These are phyloP conservation scores for Mangifera indica DNA, from an alignment of 345 rosid genomes.

Conservation along the genomic window DNA sequence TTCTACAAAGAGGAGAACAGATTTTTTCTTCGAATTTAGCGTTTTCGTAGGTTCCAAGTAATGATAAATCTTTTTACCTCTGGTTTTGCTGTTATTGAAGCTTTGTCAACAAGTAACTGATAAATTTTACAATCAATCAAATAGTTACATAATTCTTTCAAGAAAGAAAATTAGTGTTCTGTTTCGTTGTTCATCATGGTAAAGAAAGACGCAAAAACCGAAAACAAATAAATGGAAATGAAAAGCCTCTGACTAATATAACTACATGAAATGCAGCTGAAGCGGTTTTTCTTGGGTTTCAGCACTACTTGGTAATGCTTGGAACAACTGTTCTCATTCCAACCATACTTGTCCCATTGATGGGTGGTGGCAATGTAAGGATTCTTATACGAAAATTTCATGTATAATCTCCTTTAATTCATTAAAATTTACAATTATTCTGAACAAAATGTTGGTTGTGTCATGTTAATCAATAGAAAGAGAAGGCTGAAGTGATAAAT, in stretches of 20 bases:
- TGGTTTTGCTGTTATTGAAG: too few relatives aligned
- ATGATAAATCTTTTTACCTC: too few relatives aligned
- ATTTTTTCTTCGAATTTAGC: too few relatives aligned
- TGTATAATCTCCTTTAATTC: background rate
- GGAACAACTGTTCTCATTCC: slow-evolving; percentile 78
- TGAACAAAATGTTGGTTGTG: slow-evolving; percentile 1
- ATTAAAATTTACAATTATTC: background rate
- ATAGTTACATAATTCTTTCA: background rate
- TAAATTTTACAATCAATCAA: background rate
- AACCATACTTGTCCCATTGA: slow-evolving; percentile 62
- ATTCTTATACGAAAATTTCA: background rate
- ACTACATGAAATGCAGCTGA: slow-evolving; percentile 50
- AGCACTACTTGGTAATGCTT: slow-evolving; percentile 89
- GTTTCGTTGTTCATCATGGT: background rate
- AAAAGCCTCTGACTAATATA: background rate
- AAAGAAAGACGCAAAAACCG: background rate
- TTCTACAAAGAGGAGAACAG: too few relatives aligned
- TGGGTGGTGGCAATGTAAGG: slow-evolving; percentile 89
- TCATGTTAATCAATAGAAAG: slow-evolving; percentile 38
- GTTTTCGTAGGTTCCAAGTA: slow-evolving; percentile 20
- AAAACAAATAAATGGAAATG: background rate
- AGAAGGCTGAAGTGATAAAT: slow-evolving; percentile 80
- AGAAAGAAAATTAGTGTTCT: background rate
- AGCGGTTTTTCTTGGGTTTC: slow-evolving; percentile 71
- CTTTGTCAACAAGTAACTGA: too few relatives aligned